phyloP scores from a whole-genome alignment of 352 stramenopile species.

The Phytophthora sansomeana region DNA sequence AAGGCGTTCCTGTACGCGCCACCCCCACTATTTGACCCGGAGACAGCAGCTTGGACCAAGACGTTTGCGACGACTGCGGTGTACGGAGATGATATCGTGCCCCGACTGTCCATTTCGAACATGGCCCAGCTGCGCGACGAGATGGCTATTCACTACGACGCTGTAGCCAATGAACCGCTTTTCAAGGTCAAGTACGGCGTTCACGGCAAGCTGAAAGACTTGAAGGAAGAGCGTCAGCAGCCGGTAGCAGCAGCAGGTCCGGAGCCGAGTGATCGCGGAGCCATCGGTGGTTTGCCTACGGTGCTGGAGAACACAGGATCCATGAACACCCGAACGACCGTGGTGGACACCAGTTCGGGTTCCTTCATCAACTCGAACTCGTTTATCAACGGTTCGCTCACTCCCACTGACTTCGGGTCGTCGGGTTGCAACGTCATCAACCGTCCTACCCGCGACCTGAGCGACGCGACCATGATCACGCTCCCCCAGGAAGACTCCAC shows the following conservation, averaged over 20 bases:
- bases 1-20: constrained; percentile 72
- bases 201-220: constrained; percentile 48
- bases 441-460: constrained; percentile 43
- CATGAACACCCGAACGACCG: constrained; percentile 26
- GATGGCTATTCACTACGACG: constrained; percentile 72
- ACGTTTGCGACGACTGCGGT: constrained; percentile 73
- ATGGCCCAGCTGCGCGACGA: constrained; percentile 72
- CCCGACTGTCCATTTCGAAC: constrained; percentile 73
- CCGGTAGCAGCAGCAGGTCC: constrained; percentile 26
- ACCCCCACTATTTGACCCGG: constrained; percentile 70
- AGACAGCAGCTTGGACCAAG: constrained; percentile 66
- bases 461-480: constrained; percentile 48
- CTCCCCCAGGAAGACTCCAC: constrained; percentile 50
- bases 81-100: constrained; percentile 79
- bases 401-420: constrained; percentile 29
- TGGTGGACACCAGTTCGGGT: constrained; percentile 26
- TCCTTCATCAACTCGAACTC: constrained; percentile 32
- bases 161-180: constrained; percentile 67
- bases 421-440: constrained; percentile 37
- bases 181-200: constrained; percentile 66
- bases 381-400: constrained; percentile 18
- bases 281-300: constrained; percentile 29
- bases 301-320: constrained; percentile 24
- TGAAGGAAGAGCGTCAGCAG: constrained; percentile 37
- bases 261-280: constrained; percentile 14